Evolutionary conservation across 176 grass and related monocot species (phyloP), one percentile per base, ranked within the genome.

Genomic region (Oryza coarctata): DNA sequence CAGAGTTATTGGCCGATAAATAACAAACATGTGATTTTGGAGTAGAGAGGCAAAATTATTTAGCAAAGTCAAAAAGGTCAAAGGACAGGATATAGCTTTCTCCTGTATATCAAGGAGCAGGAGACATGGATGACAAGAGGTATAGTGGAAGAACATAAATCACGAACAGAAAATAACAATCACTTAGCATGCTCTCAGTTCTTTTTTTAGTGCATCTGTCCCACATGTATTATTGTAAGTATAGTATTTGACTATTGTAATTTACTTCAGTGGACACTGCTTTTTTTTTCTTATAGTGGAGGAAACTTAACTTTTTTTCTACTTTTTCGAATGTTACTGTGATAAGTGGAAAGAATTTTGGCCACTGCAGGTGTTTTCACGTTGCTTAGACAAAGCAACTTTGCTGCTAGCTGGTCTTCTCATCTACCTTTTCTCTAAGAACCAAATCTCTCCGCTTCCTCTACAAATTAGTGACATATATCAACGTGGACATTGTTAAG

Each of bases 191-290:
- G 22, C 22, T 22, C 49, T 20, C n/a, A 22, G 6, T 55, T 52
- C 18, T 55, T 55, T 43, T 40, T 9, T 15, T 17, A 45, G 25
- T 71, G 69, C 25, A 29, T 23, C 39, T 22, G 69, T 9, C 13
- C 69, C 69, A 71, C 69, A 26, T 23, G 52, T 71, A 44, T 71
- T 43, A 71, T 71, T 71, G 23, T 44, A 28, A 23, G 38, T 36
- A 60, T 20, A 14, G 12, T 71, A 45, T 71, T 45, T 29, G 69
- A 28, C 13, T 45, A 27, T 9, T 45, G 38, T 9, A 18, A 17
- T 28, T 45, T 45, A 71, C 25, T 71, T 45, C 41, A 15, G 38
- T 17, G 40, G 66, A 22, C 39, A 71, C 69, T 45, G 20, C 17
- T n/a, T 15, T 25, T 44, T 33, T 33, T 12, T 71, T 26, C 25